phyloP scores from a whole-genome alignment of 768 basidiomycete species.

The Gelatoporia subvermispora region DNA sequence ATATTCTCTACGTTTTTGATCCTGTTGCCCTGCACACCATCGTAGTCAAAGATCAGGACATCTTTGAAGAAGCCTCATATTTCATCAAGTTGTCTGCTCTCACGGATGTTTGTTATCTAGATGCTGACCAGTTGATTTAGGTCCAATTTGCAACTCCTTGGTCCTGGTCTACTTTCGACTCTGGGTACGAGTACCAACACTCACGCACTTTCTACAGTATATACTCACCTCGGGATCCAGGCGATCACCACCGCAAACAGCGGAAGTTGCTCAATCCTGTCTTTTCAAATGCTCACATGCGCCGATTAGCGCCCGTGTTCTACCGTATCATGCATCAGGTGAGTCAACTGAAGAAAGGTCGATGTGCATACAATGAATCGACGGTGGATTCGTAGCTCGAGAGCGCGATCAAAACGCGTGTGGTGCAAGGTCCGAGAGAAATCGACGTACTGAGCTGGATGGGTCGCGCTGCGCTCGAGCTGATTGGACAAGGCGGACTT shows the following conservation, averaged over 20 bases:
- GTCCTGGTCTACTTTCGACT: slow-evolving; percentile 18
- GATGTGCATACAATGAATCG: neutral
- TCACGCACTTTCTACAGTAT: neutral
- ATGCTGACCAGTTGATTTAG: slow-evolving; percentile 3
- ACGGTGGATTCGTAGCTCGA: slow-evolving; percentile 2
- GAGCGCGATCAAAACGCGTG: slow-evolving; percentile 1
- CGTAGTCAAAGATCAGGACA: slow-evolving; percentile 34
- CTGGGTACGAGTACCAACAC: slow-evolving; percentile 7
- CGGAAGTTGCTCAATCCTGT: slow-evolving; percentile 27
- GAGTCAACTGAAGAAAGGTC: neutral
- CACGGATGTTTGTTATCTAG: neutral
- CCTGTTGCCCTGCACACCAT: slow-evolving; percentile 43
- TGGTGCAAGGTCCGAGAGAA: neutral
- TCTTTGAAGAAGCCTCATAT: slow-evolving; percentile 11
- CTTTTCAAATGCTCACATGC: slow-evolving; percentile 24
- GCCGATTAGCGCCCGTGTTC: slow-evolving; percentile 20
- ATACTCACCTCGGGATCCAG: slow-evolving; percentile 3
- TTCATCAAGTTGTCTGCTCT: slow-evolving; percentile 11
- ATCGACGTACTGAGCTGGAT: slow-evolving; percentile 14
- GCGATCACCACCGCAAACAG: slow-evolving; percentile 25
- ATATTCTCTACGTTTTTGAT: slow-evolving; percentile 36
- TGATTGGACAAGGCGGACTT: slow-evolving; percentile 14
- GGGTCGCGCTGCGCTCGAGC: slow-evolving; percentile 13
- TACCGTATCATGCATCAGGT: slow-evolving; percentile 17
- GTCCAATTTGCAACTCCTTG: slow-evolving; percentile 13